These are phyloP conservation scores for Penicillium frequentans DNA, from an alignment of 2,329 filamentous ascomycete species.

Conservation along the genomic window DNA sequence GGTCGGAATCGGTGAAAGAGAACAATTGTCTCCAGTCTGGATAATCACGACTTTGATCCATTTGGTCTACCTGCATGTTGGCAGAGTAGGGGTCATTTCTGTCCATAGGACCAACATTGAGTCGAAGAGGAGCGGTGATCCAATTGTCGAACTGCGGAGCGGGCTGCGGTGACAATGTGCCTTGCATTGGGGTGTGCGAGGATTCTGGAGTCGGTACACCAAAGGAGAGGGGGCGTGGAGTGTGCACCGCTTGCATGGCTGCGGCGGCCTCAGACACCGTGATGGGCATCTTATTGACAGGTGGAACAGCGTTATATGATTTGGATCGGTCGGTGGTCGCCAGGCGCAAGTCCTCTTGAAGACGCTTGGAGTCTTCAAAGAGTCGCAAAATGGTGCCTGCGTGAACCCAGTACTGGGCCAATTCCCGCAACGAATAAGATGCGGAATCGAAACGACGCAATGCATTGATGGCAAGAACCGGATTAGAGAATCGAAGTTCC, in stretches of 20 bases:
- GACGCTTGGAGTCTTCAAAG: constrained; percentile 45
- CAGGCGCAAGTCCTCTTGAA: constrained; percentile 42
- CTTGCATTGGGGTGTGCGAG: constrained; percentile 22
- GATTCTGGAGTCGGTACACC: constrained; percentile 31
- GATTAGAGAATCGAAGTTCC: constrained; percentile 48
- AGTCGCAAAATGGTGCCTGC: constrained; percentile 45
- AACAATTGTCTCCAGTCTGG: constrained; percentile 45
- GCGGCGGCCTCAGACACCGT: constrained; percentile 19
- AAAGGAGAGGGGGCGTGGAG: constrained; percentile 24
- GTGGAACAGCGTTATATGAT: constrained; percentile 20
- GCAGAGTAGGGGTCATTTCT: constrained; percentile 24
- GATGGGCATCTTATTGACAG: constrained; percentile 18
- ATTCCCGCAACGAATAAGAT: constrained; percentile 41
- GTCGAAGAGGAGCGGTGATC: constrained; percentile 30
- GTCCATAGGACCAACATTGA: constrained; percentile 26
- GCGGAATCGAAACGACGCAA: constrained; percentile 47
- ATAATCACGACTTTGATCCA: constrained; percentile 36
- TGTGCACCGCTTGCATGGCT: constrained; percentile 19
- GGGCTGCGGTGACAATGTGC: constrained; percentile 25
- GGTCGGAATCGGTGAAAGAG: constrained; percentile 40
- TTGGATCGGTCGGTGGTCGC: constrained; percentile 36
- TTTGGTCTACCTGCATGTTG: constrained; percentile 29
- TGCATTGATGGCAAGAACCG: constrained; percentile 46
- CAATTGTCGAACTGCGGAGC: constrained; percentile 32
- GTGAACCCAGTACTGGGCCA: constrained; percentile 45